Percentiles rank a stretch among this genome's conserved stretches.
These are phyloP conservation scores for Nicotiana undulata DNA, from an alignment of 257 asterid species.

Conservation along the genomic window DNA sequence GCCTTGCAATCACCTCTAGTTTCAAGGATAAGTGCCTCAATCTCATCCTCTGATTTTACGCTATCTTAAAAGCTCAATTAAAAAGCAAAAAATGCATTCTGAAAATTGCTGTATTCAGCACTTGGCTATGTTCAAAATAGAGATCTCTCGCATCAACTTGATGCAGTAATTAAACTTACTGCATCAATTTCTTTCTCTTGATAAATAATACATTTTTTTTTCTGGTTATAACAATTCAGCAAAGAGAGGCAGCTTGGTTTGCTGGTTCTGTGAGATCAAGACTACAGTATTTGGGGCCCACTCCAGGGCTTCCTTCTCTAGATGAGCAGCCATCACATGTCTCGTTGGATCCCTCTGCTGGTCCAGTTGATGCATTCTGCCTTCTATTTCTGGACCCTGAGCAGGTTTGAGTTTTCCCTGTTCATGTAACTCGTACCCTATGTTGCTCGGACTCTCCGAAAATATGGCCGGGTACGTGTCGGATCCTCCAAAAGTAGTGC, in stretches of 20 bases:
- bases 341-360: slow-evolving; percentile 50
- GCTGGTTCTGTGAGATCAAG: slow-evolving; percentile 70
- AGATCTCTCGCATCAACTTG: neutral
- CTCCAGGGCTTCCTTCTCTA: slow-evolving; percentile 51
- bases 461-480: too few relatives aligned
- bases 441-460: too few relatives aligned
- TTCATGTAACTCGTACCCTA: neutral
- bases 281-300: slow-evolving; percentile 61
- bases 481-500: too few relatives aligned
- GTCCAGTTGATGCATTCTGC: slow-evolving; percentile 68
- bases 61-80: too few relatives aligned
- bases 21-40: neutral
- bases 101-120: neutral
- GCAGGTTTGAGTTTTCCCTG: slow-evolving; percentile 41
- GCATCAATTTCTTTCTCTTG: neutral
- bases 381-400: slow-evolving; percentile 71
- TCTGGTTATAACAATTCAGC: slow-evolving; percentile 34
- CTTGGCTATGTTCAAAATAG: neutral
- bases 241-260: slow-evolving; percentile 85
- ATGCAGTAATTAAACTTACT: neutral
- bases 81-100: too few relatives aligned
- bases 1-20: neutral
- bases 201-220: neutral
- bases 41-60: too few relatives aligned
- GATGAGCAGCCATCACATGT: slow-evolving; percentile 28